phyloP scores from a whole-genome alignment of 2,329 filamentous ascomycete genomes.

The Plectosphaerella cucumerina region DNA sequence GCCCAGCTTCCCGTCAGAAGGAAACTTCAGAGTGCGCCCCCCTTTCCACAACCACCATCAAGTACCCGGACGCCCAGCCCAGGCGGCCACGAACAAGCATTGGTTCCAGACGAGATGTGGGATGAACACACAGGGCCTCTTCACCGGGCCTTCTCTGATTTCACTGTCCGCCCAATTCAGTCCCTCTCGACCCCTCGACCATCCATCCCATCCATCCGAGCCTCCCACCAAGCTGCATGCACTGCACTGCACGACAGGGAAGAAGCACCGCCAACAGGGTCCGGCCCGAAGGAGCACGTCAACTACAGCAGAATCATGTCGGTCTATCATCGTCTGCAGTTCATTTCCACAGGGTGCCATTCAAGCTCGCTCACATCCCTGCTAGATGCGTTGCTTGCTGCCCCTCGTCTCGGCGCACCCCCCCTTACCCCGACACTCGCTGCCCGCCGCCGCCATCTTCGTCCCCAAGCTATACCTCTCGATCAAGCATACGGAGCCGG shows the following conservation, averaged over 20 bases:
- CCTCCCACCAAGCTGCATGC: neutral
- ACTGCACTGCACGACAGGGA: neutral
- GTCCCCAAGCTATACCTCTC: neutral
- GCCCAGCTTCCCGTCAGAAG: neutral
- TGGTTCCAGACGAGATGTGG: neutral
- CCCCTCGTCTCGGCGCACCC: neutral
- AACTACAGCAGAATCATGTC: neutral
- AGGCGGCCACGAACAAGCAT: neutral
- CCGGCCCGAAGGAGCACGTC: neutral
- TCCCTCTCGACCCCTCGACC: neutral
- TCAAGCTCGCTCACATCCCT: neutral
- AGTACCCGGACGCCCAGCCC: too few species aligned
- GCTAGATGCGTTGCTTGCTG: neutral
- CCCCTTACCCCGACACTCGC: neutral
- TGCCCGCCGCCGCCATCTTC: slow-evolving; percentile 7
- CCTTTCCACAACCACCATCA: too few species aligned
- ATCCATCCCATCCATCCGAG: neutral
- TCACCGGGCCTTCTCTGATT: neutral
- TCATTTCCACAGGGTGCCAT: neutral
- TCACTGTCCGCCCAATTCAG: neutral
- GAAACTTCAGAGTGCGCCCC: neutral
- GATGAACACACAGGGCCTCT: neutral
- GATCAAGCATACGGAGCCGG: neutral
- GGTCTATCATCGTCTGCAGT: neutral
- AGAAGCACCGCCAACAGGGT: neutral